These are phyloP conservation scores for Plantago lanceolata DNA, from an alignment of 305 asterid species.

Conservation along the genomic window DNA sequence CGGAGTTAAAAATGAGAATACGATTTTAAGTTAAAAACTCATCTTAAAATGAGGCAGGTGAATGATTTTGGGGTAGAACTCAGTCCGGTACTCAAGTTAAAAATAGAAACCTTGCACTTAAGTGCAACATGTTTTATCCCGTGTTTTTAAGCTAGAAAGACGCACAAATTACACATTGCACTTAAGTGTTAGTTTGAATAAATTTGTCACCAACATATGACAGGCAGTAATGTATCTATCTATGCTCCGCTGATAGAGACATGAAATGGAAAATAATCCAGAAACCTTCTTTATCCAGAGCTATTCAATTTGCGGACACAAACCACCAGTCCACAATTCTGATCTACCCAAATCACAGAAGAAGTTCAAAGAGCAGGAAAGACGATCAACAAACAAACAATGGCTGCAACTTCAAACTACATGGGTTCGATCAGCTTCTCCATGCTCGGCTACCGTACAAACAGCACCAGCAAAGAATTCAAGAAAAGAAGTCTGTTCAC, in stretches of 20 bases:
- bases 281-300: conserved; percentile 32
- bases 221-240: background rate
- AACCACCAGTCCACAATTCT: conserved; percentile 22
- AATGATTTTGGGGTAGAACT: too few relatives aligned
- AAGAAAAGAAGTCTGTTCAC: conserved; percentile 29
- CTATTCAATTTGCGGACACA: conserved; percentile 23
- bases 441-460: conserved; percentile 38
- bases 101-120: too few relatives aligned
- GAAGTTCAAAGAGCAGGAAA: background rate
- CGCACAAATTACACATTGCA: too few relatives aligned
- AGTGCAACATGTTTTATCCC: too few relatives aligned
- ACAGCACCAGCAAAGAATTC: conserved; percentile 24
- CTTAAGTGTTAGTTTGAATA: too few relatives aligned
- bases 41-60: too few relatives aligned
- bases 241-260: too few relatives aligned
- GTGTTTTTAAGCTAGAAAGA: too few relatives aligned
- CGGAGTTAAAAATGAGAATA: too few relatives aligned
- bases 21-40: too few relatives aligned
- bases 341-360: conserved; percentile 1
- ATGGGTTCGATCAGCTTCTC: conserved; percentile 52
- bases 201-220: too few relatives aligned
- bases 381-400: conserved; percentile 21
- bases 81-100: too few relatives aligned
- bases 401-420: conserved; percentile 63
- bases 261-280: conserved; percentile 12